Base-by-base conservation (phyloP, 2,329 filamentous ascomycete genomes). In the Ophiostoma ips region DNA sequence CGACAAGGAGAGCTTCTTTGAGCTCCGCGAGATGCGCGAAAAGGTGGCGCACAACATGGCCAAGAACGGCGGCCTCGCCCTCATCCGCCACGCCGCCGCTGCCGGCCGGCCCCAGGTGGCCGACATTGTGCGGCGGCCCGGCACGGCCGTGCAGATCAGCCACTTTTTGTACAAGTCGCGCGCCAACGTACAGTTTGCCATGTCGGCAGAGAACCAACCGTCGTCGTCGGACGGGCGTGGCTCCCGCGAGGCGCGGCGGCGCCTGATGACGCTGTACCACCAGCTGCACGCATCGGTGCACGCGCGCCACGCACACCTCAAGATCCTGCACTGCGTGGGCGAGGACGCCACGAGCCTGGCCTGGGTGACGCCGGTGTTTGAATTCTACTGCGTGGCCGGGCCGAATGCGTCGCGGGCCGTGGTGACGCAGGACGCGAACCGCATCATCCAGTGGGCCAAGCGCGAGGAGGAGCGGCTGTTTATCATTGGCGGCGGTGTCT, bases 151-250 rank as follows among this genome's bases (percentile, higher is more conserved):
- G 15, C 81, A 84, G 31, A 70, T 96, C 48, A 82, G 84, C 57
- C 92, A 98, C 69, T 98, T 96, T 61, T 68, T 98, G 16, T 98
- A 95, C 73, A 98, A 96, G 66, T 95, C 87, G 15, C 79, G 87
- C 53, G 81, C 83, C 18, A 95, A 98, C 59, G 92, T 98, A 28
- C 94, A 98, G 63, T 98, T 95, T 65, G 84, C 80, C 57, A 95
- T 94, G 87, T 84, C 89, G 1, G 81, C 79, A 83, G 86, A 0
- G 70, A 81, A 51, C 92, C 92, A 60, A 58, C 41, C 24, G 15
- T 16, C 24, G 15, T 16, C 31, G 16, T 35, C n/a, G 13, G 19
- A 15, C 18, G 19, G 21, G 35, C 15, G 21, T 9, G 21, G 31
- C 28, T 10, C 34, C 30, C 30, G 76, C 4, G 68, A 86, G 44